phyloP scores from a whole-genome alignment of 768 basidiomycete species.

The Grammothele lineata region DNA sequence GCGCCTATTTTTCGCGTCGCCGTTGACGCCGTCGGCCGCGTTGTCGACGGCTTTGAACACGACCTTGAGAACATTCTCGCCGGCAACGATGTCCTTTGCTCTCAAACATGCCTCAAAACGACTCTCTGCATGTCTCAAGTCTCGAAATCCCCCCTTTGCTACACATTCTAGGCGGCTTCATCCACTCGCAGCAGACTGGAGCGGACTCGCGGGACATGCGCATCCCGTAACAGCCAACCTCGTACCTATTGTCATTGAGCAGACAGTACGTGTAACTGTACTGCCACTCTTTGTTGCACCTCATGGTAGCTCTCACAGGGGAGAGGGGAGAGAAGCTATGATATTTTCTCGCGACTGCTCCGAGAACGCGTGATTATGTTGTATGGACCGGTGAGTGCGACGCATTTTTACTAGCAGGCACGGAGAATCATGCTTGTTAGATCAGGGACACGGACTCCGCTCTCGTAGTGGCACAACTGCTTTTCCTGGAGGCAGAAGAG shows the following conservation, averaged over 20 bases:
- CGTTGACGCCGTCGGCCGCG: too few species aligned
- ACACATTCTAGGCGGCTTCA: slow-evolving; percentile 43
- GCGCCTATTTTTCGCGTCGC: too few species aligned
- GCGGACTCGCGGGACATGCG: slow-evolving; percentile 7
- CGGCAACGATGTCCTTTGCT: slow-evolving; percentile 8
- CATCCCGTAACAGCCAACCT: slow-evolving; percentile 34
- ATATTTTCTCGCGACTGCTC: slow-evolving; percentile 92
- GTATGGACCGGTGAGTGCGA: slow-evolving; percentile 75
- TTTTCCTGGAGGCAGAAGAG: slow-evolving; percentile 96
- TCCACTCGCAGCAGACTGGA: slow-evolving; percentile 39
- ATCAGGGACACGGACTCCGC: slow-evolving; percentile 89
- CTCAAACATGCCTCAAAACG: slow-evolving; percentile 1
- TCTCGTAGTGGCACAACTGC: slow-evolving; percentile 83
- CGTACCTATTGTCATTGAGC: slow-evolving; percentile 91
- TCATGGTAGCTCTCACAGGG: slow-evolving; percentile 41
- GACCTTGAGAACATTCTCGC: too few species aligned
- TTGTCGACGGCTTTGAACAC: too few species aligned
- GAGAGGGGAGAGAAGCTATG: slow-evolving; percentile 86
- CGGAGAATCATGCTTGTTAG: slow-evolving; percentile 33
- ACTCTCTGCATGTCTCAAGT: too few species aligned
- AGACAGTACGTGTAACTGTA: slow-evolving; percentile 51
- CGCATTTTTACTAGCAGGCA: not conserved
- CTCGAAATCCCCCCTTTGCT: not conserved
- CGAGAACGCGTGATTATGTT: slow-evolving; percentile 95
- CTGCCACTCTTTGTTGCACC: not conserved